Base-by-base conservation (phyloP, 257 asterid genomes). In the Ilex asprella region DNA sequence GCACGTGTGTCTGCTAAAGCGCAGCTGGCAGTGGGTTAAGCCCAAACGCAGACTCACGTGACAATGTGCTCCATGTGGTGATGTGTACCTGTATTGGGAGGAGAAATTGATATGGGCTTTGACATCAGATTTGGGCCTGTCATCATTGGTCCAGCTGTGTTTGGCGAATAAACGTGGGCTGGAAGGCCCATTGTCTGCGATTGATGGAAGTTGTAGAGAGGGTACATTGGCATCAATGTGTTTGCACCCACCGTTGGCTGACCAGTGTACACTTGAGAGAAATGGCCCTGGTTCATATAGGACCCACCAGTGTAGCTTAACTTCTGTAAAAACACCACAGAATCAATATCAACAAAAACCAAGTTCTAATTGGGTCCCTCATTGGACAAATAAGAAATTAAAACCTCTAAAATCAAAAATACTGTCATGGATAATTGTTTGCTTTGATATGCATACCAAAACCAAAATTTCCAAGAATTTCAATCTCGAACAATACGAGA, bases 111-210 rank as follows among this genome's bases (percentile, higher is more conserved):
- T 15, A 84, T 71, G 89, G 96, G 94, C 86, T 87, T 91, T 63
- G 92, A 79, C 2, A 86, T 72, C 51, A 82, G 68, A 65, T 89
- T 70, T 2, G 87, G 93, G 31, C 74, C 70, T 1, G 87, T 64
- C 3, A 78, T 54, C 0, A 83, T 63, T 74, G 93, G 95, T 84
- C 82, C 84, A 50, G 73, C 60, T 0, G 79, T 43, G 7, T 85
- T 73, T 2, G 85, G 85, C 13, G 87, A 81, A 68, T 71, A 91
- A 55, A 88, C 31, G 16, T 86, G 95, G 75, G 94, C 86, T 1
- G 96, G 96, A 29, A 84, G 95, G 95, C 95, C 95, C 88, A 91
- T 68, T 63, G 96, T 46, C 14, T 84, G 96, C 51, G 94, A 60
- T 56, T 86, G 95, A 56, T 84, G 86, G 75, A 74, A 81, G 56